A percentile compares a stretch with the other conserved stretches of the same genome.
Evolutionary conservation across 2,329 filamentous ascomycete genomes (phyloP).

Genomic region (Metarhizium guizhouense): DNA sequence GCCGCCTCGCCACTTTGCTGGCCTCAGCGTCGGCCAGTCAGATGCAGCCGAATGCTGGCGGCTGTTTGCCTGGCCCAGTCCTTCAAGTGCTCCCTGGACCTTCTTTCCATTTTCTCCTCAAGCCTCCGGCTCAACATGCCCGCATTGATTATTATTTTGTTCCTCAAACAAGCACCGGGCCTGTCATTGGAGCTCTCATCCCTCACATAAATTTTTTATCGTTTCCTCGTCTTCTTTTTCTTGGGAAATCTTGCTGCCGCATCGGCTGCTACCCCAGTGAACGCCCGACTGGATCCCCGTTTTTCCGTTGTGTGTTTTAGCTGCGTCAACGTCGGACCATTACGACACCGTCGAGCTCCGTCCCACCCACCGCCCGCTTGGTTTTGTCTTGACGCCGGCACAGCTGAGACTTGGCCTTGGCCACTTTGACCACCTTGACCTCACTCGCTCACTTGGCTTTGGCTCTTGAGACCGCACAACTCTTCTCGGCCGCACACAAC

Average conservation of each 20-base stretch:
- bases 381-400: background rate
- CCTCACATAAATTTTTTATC: background rate
- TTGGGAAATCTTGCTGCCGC: background rate
- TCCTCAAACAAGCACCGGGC: no score
- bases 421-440: background rate
- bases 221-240: background rate
- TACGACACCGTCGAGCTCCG: background rate
- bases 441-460: background rate
- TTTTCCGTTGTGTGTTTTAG: background rate
- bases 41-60: background rate
- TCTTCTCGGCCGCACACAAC: background rate
- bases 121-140: no score
- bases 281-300: background rate
- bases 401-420: background rate
- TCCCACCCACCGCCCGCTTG: background rate
- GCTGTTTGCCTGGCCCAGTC: background rate
- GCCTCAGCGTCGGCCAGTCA: background rate
- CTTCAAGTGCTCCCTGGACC: background rate
- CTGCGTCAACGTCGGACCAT: background rate
- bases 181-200: no score
- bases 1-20: no score
- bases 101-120: no score
- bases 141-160: no score
- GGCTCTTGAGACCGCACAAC: background rate
- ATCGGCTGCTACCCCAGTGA: background rate